A percentile compares a stretch with the other conserved stretches of the same genome.
These are phyloP conservation scores for Curvularia eragrostidis DNA, from an alignment of 2,329 filamentous ascomycete species.

Conservation along the genomic window DNA sequence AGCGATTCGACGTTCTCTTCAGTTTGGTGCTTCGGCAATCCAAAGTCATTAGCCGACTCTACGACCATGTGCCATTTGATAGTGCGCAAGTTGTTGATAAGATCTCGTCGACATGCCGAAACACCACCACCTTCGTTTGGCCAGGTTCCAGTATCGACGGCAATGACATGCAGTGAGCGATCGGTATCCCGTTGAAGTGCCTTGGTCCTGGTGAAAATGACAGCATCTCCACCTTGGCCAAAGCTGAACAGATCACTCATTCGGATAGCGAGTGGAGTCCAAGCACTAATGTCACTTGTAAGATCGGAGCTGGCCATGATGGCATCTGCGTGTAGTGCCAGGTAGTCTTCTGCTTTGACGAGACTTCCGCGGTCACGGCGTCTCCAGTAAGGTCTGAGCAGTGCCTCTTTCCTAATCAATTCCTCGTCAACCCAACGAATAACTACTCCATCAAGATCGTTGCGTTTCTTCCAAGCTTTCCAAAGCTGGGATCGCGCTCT, in stretches of 20 bases:
- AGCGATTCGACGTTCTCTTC: constrained; percentile 54
- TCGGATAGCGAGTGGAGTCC: constrained; percentile 60
- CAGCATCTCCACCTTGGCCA: constrained; percentile 60
- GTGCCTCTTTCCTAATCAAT: constrained; percentile 44
- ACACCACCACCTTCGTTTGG: constrained; percentile 54
- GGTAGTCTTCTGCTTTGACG: constrained; percentile 48
- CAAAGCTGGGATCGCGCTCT: constrained; percentile 49
- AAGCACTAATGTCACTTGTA: constrained; percentile 59
- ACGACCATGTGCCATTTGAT: constrained; percentile 55
- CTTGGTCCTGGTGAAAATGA: constrained; percentile 59
- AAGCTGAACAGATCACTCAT: constrained; percentile 61
- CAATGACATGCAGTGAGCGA: constrained; percentile 49
- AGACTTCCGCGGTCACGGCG: constrained; percentile 48
- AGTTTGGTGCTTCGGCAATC: constrained; percentile 53
- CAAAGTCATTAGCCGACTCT: constrained; percentile 53
- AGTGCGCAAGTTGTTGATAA: constrained; percentile 53
- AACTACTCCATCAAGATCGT: constrained; percentile 49
- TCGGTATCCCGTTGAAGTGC: constrained; percentile 55
- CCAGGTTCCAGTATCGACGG: constrained; percentile 53
- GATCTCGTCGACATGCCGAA: constrained; percentile 51
- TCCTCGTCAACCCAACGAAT: constrained; percentile 52
- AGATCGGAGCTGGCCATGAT: constrained; percentile 61
- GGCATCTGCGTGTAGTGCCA: constrained; percentile 55
- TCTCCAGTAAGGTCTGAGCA: constrained; percentile 49
- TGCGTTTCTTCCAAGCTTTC: constrained; percentile 51